A percentile compares a stretch with the other conserved stretches of the same genome.
phyloP scores from a whole-genome alignment of 768 basidiomycete genomes.

The Mycena haematopus region DNA sequence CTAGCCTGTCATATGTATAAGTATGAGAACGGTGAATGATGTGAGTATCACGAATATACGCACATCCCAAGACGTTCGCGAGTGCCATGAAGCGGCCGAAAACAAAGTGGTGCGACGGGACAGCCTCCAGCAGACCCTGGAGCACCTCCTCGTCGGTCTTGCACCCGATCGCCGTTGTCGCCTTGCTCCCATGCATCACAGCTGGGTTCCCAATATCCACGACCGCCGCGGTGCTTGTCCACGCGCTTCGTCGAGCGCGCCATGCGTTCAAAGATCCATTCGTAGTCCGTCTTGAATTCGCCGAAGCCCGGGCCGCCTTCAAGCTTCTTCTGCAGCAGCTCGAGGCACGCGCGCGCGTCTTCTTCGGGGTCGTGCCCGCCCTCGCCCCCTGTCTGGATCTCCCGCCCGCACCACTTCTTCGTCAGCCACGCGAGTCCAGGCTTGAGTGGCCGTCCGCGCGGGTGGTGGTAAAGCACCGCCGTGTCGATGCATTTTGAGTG shows the following conservation, averaged over 20 bases:
- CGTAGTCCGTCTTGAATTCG: conserved; percentile 83
- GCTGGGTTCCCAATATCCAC: conserved; percentile 87
- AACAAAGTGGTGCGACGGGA: conserved; percentile 75
- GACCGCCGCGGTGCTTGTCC: conserved; percentile 63
- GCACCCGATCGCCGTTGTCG: conserved; percentile 78
- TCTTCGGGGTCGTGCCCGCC: conserved; percentile 95
- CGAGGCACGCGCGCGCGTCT: conserved; percentile 88
- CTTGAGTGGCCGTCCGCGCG: conserved; percentile 91
- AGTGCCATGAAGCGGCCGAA: conserved; percentile 87
- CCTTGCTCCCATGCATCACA: conserved; percentile 86
- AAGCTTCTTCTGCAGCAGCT: conserved; percentile 83
- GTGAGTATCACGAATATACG: conserved; percentile 36
- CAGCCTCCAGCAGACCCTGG: conserved; percentile 63
- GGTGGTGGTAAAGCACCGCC: conserved; percentile 88
- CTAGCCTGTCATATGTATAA: conserved; percentile 56
- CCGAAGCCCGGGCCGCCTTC: conserved; percentile 82
- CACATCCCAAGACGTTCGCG: conserved; percentile 84
- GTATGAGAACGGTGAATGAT: background rate
- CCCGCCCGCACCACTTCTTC: conserved; percentile 88
- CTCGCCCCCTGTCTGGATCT: conserved; percentile 86
- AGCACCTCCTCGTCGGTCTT: conserved; percentile 80
- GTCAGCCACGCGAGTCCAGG: conserved; percentile 97
- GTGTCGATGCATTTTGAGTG: conserved; percentile 94
- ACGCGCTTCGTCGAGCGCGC: conserved; percentile 51
- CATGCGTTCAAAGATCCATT: conserved; percentile 90